Evolutionary conservation across 805 yeast species (phyloP).

Genomic region (Debaryomyces hansenii): DNA sequence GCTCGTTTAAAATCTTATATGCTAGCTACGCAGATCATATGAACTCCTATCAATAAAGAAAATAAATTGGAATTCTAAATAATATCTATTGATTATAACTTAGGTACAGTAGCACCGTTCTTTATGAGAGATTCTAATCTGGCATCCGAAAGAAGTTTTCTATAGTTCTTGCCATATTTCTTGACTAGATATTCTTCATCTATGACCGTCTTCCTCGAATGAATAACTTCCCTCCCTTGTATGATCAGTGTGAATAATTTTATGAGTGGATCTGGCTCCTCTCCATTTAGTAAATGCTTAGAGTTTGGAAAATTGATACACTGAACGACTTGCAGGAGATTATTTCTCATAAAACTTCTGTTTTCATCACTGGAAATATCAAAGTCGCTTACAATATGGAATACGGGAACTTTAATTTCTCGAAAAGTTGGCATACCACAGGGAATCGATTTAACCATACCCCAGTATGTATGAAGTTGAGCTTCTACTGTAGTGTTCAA

Average conservation of each 20-base stretch:
- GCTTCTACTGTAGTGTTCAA: constrained; percentile 12
- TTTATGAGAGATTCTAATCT: background rate
- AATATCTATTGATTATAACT: background rate
- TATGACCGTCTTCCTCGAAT: background rate
- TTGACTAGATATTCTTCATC: background rate
- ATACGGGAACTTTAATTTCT: constrained; percentile 11
- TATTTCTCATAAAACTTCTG: background rate
- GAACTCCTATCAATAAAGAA: no score
- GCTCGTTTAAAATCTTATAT: no score
- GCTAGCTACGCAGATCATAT: no score
- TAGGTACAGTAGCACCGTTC: background rate
- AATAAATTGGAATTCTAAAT: no score
- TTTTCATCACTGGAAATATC: constrained; percentile 6
- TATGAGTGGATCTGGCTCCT: constrained; percentile 12
- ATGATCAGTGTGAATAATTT: background rate
- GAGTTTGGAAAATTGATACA: constrained; percentile 7
- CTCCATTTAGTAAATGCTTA: constrained; percentile 15
- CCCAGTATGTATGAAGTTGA: constrained; percentile 10
- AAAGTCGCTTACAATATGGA: constrained; percentile 10
- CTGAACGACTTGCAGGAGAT: constrained; percentile 4
- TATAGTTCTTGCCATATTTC: constrained; percentile 1
- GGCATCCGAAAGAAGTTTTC: background rate
- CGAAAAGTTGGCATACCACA: constrained; percentile 2
- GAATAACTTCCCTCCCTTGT: background rate
- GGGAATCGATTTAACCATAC: constrained; percentile 2